Evolutionary conservation across 805 yeast genomes (phyloP), one percentile per base, ranked within the genome.

Genomic region (Cyberlindnera euphorbiae): DNA sequence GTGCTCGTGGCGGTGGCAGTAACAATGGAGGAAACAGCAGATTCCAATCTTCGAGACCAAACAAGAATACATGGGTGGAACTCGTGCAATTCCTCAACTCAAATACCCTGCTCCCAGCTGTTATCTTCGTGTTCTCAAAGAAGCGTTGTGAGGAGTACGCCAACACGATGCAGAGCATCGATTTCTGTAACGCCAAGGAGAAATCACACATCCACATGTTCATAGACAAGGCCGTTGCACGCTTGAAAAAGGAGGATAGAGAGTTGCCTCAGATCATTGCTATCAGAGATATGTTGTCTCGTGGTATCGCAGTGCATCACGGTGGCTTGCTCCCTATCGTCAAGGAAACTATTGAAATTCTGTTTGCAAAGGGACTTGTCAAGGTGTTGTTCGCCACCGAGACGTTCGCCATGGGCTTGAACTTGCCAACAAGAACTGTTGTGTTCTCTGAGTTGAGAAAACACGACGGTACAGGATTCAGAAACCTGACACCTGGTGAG

Each of bases 401-500:
- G 60, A 93, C 98, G 0, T 90, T 93, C 69, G 97, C 98, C 6
- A 93, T 93, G 97, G 98, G 98, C 11, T 73, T 93, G 56, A 93
- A 93, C 56, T 67, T 93, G 54, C 98, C 98, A 10, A 90, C 98
- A 0, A 79, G 96, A 63, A 93, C 98, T 0, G 98, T 93, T 24
- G 89, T 90, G 1, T 93, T 93, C 58, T 75, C 87, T 44, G 86
- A 82, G 31, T 64, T 82, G 33, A 67, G 90, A 47, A 93, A 93
- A 55, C 96, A 90, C 58, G 98, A 93, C 56, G 97, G 97, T 30
- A 72, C 79, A 21, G 74, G 75, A 0, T 78, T 86, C 60, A 73
- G 98, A 60, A 75, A 82, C 53, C 67, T 93, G 42, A 70, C 82
- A 8, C 96, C 98, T 0, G 98, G 98, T 36, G 98, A 93, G 58